Conservation (phyloP, 805 yeast genomes). For the Candida glaebosa region DNA sequence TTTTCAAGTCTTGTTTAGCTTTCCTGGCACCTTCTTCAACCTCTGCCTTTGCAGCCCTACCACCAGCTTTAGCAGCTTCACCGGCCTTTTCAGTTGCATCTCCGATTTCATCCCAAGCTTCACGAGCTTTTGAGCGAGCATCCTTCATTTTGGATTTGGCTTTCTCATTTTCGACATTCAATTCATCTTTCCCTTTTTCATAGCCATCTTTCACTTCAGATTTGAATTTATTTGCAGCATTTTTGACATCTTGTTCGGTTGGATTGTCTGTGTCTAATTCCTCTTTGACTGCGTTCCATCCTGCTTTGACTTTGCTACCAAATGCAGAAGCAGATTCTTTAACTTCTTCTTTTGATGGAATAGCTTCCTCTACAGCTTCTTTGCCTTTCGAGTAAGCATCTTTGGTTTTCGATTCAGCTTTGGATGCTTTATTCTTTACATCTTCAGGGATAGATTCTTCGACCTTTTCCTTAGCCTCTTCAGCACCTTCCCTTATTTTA, state of each 20-base stretch:
- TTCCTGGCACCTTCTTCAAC: neutral
- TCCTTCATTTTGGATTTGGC: conserved; percentile 19
- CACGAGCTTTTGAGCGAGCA: conserved; percentile 20
- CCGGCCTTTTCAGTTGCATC: conserved; percentile 71
- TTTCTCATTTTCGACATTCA: no score
- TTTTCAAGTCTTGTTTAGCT: neutral
- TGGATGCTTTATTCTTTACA: no score
- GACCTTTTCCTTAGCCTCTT: conserved; percentile 8
- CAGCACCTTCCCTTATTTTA: neutral
- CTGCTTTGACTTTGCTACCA: conserved; percentile 6
- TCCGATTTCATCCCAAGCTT: conserved; percentile 25
- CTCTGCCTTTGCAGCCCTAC: conserved; percentile 42
- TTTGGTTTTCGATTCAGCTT: no score
- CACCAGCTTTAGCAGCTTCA: conserved; percentile 80
- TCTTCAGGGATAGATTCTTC: conserved; percentile 4
- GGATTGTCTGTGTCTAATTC: conserved; percentile 9
- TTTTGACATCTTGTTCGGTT: conserved; percentile 10
- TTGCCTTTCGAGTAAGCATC: no score
- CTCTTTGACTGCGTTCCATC: conserved; percentile 11
- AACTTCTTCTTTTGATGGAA: no score
- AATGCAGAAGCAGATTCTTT: neutral
- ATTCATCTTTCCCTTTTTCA: no score
- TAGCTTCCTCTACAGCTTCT: no score
- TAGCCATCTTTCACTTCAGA: no score
- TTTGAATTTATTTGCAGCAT: no score